Conservation (phyloP, 176 grass and related monocot species). For the Neostapfia colusana region DNA sequence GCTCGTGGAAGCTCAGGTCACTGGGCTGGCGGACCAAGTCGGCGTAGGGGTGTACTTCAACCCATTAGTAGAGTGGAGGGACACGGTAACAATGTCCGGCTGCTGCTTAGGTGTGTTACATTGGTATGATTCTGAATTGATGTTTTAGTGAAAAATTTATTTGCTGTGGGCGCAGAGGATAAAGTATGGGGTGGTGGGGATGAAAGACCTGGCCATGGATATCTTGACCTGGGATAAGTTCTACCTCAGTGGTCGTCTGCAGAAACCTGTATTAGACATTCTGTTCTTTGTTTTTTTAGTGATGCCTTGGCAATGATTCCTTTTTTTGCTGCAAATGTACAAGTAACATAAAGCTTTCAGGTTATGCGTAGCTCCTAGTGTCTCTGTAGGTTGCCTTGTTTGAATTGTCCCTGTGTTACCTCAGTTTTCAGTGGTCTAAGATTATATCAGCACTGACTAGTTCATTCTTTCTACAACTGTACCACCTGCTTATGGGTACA, state of each 20-base stretch:
- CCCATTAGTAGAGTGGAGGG: slow-evolving; percentile 82
- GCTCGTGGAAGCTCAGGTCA: slow-evolving; percentile 52
- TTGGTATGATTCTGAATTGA: background rate
- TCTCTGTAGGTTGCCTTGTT: background rate
- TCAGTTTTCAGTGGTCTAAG: background rate
- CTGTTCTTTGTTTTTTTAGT: background rate
- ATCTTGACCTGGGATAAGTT: slow-evolving; percentile 78
- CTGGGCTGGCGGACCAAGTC: slow-evolving; percentile 51
- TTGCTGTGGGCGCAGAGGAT: slow-evolving; percentile 55
- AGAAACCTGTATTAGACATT: slow-evolving; percentile 77
- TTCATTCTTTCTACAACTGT: background rate
- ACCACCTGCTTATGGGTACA: background rate
- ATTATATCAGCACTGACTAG: background rate
- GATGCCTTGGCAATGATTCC: background rate
- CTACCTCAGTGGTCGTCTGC: slow-evolving; percentile 85
- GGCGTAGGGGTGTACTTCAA: slow-evolving; percentile 87
- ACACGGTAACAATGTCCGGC: slow-evolving; percentile 50
- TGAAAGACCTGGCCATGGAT: slow-evolving; percentile 85
- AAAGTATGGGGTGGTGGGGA: slow-evolving; percentile 86
- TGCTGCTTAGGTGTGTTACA: background rate
- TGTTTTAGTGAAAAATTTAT: background rate
- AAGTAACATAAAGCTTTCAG: background rate
- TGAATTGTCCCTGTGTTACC: background rate
- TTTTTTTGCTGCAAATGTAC: background rate
- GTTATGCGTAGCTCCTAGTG: background rate